Conservation (phyloP, 1,284 basidiomycete genomes). For the Sanguinoderma infundibulare region DNA sequence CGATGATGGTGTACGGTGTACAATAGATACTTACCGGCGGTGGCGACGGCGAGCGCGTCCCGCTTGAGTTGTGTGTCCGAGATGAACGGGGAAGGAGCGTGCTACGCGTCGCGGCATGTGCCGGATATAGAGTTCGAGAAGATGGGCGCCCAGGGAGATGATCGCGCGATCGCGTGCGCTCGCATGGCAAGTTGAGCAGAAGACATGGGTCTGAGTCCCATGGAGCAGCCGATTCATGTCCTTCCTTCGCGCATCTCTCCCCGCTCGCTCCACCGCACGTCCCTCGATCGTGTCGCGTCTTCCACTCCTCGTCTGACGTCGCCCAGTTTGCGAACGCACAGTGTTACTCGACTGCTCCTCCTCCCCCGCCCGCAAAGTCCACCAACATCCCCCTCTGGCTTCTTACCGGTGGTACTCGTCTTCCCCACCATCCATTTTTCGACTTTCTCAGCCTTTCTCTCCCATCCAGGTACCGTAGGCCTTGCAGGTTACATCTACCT, state of each 20-base stretch:
- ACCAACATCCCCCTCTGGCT: conserved; percentile 56
- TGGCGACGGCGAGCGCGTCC: no score
- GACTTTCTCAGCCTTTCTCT: not conserved
- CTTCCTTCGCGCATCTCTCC: conserved; percentile 32
- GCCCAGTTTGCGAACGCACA: conserved; percentile 34
- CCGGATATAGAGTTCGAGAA: no score
- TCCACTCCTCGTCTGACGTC: not conserved
- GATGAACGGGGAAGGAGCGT: no score
- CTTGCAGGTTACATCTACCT: conserved; percentile 58
- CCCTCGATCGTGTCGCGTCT: not conserved
- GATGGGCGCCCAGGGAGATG: no score
- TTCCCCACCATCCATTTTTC: no score
- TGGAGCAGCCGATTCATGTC: conserved; percentile 29
- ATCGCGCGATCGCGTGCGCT: no score
- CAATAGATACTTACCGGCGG: no score
- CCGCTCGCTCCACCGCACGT: conserved; percentile 31
- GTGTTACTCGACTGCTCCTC: conserved; percentile 53
- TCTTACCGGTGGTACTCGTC: conserved; percentile 41
- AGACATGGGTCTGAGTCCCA: no score
- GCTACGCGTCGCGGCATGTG: no score
- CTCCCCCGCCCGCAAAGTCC: conserved; percentile 45
- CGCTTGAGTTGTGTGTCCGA: no score
- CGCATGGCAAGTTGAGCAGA: no score
- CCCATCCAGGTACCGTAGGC: conserved; percentile 44
- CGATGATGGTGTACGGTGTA: no score